These are phyloP conservation scores for Pyrus betulifolia DNA, from an alignment of 306 rosid species.

Conservation along the genomic window DNA sequence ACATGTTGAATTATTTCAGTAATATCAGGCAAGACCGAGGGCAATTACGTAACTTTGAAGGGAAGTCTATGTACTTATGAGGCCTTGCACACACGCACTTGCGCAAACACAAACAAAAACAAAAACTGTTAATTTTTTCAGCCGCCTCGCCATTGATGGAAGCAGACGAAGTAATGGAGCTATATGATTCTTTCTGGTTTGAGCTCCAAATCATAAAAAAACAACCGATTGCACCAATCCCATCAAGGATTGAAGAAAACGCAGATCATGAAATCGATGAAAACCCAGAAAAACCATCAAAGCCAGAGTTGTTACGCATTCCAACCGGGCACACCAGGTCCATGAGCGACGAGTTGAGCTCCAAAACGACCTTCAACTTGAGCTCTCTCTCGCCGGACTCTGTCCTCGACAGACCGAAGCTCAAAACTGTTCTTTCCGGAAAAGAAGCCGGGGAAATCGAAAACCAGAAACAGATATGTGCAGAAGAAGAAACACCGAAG, in stretches of 20 bases:
- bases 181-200: slow-evolving; percentile 66
- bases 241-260: slow-evolving; percentile 22
- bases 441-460: slow-evolving; percentile 35
- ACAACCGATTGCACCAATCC: slow-evolving; percentile 4
- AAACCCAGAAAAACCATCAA: slow-evolving; percentile 11
- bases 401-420: slow-evolving; percentile 36
- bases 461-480: not conserved
- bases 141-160: slow-evolving; percentile 50
- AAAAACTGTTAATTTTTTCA: not conserved
- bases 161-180: slow-evolving; percentile 42
- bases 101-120: not conserved
- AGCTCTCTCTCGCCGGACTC: slow-evolving; percentile 42
- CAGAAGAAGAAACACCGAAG: slow-evolving; percentile 9
- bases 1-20: slow-evolving; percentile 20
- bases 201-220: slow-evolving; percentile 30
- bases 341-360: slow-evolving; percentile 56
- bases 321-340: slow-evolving; percentile 40
- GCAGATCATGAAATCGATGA: slow-evolving; percentile 19
- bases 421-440: slow-evolving; percentile 41
- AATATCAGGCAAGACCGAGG: slow-evolving; percentile 22
- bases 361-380: slow-evolving; percentile 31
- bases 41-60: slow-evolving; percentile 11
- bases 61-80: not conserved
- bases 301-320: slow-evolving; percentile 22
- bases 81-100: not conserved